Base-by-base conservation (phyloP, 2,329 filamentous ascomycete genomes). In the Ceratocystiopsis brevicomis region DNA sequence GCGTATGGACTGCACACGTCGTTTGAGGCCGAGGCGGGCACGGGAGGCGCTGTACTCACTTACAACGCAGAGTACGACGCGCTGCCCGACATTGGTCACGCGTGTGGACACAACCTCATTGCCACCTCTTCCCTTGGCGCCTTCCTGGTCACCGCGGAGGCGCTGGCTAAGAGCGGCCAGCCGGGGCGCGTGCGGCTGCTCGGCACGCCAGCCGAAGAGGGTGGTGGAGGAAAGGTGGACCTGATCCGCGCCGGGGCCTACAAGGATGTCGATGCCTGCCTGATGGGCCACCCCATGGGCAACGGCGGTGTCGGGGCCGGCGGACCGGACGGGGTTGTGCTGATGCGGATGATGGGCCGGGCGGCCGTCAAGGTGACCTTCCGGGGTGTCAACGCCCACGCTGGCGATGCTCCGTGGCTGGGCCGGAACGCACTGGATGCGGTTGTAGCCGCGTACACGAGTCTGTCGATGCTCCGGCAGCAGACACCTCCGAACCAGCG, bases 1-100 rank as follows among this genome's bases (percentile, higher is more conserved):
- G 63, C 67, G 0, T 70, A 69, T 49, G 68, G 64, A 0, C 48
- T 73, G 0, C 56, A 61, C 13, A 73, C 69, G 0, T 59, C 66
- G 0, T 73, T 73, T 45, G 62, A 65, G 47, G 66, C 45, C 36
- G 42, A 45, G 16, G 49, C 39, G 34, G 48, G 46, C 6, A 25
- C 51, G 46, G 44, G 44, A 36, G 34, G 46, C 39, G 40, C 42
- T 12, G 37, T 51, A 15, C 21, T 46, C 38, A 16, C 50, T 45
- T 38, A 52, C 54, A 49, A 48, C 33, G 49, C 49, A 38, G 50
- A 52, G 42, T 52, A 52, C 40, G 50, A 52, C 38, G 50, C 49
- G 3, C 53, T 64, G 2, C 57, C 55, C 1, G 56, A 53, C 12
- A 59, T 63, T 18, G 61, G 61, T 12, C 61, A 64, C 48, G 56